Evolutionary conservation across 75 land plant species (phyloP), one percentile per base, ranked within the genome.

Genomic region (Cunninghamia lanceolata): DNA sequence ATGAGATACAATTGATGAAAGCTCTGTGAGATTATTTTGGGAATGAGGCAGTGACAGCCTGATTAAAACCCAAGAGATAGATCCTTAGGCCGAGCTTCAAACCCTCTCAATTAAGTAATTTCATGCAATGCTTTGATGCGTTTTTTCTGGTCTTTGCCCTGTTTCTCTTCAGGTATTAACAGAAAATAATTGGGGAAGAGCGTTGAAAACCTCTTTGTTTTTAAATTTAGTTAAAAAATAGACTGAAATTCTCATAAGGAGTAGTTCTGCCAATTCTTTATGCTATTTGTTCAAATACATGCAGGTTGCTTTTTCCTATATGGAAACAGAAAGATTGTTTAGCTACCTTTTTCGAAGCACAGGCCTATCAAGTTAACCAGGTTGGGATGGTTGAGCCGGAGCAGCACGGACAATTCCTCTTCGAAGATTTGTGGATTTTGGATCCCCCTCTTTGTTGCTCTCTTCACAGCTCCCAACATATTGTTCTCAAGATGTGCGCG

Each of bases 381-480:
- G 39, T 87, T 87, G 9, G 88, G 88, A 71, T 89, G 90, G 32
- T 28, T 38, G 71, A 89, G 80, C 76, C 90, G 85, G 75, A 89
- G 86, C n/a, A 89, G 82, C 70, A 89, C 88, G 9, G 90, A 89
- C 30, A 89, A 84, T 73, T 89, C 90, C 56, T 87, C 86, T 52
- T 84, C 46, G 80, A 89, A 89, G 21, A 89, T 50, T 45, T 89
- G 52, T 76, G 47, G 76, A 83, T 56, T 84, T 21, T 87, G 84
- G 35, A 85, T 82, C 39, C 87, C 84, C 63, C 84, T 76, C 76
- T 82, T 83, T 38, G 85, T 84, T 35, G 85, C 88, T 32, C 88
- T 56, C 88, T 89, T 89, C 15, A 87, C 90, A 0, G 90, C 90
- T 5, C 88, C 90, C 15, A 89, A 46, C 25, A 32, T 82, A 40